Base-by-base conservation (phyloP, 2,329 filamentous ascomycete genomes). In the Colletotrichum salicis region DNA sequence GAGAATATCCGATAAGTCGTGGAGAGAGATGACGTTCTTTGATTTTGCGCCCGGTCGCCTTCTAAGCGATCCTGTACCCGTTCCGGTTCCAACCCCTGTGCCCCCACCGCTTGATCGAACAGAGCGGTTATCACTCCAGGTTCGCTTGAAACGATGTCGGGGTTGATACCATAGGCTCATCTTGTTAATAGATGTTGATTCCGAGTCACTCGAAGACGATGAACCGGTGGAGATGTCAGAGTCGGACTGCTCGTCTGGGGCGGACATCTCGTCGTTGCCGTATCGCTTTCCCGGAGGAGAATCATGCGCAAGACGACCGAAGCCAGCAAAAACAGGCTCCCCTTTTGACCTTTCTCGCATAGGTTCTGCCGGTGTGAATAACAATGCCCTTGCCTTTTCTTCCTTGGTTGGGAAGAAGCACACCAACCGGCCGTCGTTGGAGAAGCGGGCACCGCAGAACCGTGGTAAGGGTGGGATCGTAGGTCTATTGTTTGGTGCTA, bases 1-100 rank as follows among this genome's bases (percentile, higher is more conserved):
- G n/a, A 97, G 83, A 13, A 94, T 80, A 59, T 89, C 84, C 11
- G 89, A 88, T 31, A 97, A 80, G 73, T 94, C 87, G 77, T 95
- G 88, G 51, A 98, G 90, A 1, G 90, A 90, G 24, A 98, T 84
- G 27, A 93, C 85, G 73, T 95, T 95, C 75, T 92, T 93, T 6
- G 88, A 85, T 67, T 83, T 84, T 33, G 81, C 82, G 19, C 81
- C 76, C 33, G 86, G 83, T 41, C 86, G 84, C 51, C 86, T 85
- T 73, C 87, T 88, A 12, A 73, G 56, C 2, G 77, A 74, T 3
- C 70, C 89, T 0, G 83, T 84, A 8, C 83, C 83, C 1, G 79
- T 79, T 5, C 83, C 88, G 0, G 88, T 90, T 1, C 86, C 88
- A 48, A 86, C 85, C 2, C 88, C 88, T 2, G 87, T 92, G 7